phyloP scores from a whole-genome alignment of 164 flowering plant genomes.

The Magnolia kwangsiensis region DNA sequence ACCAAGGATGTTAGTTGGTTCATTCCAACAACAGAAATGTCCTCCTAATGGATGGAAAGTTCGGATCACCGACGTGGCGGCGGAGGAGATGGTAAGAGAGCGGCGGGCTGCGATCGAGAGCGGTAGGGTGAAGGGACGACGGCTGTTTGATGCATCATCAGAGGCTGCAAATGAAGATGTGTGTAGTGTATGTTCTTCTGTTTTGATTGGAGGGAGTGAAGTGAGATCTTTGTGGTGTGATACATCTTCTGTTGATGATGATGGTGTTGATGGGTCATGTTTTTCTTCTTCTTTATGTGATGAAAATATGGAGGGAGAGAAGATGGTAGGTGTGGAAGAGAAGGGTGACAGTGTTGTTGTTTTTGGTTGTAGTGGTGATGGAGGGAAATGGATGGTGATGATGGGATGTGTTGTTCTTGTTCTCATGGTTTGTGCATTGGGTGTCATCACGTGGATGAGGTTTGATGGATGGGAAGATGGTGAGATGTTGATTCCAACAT shows the following conservation, averaged over 20 bases:
- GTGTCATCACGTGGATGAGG: constrained; percentile 8
- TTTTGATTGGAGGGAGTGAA: constrained; percentile 1
- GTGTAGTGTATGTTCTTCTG: background rate
- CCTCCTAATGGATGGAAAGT: constrained; percentile 9
- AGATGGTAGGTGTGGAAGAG: background rate
- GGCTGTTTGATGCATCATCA: background rate
- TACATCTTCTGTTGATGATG: background rate
- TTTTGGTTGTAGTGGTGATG: background rate
- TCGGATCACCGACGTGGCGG: constrained; percentile 2
- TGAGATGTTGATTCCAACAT: constrained; percentile 12
- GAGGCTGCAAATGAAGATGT: background rate
- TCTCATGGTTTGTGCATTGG: constrained; percentile 15
- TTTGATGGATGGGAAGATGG: constrained; percentile 9
- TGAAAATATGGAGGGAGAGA: background rate
- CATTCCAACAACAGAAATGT: constrained; percentile 18
- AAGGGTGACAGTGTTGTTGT: background rate
- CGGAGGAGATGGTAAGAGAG: constrained; percentile 2
- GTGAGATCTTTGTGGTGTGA: background rate
- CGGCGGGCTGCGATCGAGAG: constrained; percentile 1
- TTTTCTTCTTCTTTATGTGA: background rate
- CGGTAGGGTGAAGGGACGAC: constrained; percentile 8
- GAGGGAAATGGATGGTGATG: background rate
- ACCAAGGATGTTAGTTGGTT: constrained; percentile 32
- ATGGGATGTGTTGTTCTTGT: constrained; percentile 16
- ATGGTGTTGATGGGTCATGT: background rate